phyloP scores from a whole-genome alignment of 2,329 filamentous ascomycete genomes.

The Westerdykella sp. region DNA sequence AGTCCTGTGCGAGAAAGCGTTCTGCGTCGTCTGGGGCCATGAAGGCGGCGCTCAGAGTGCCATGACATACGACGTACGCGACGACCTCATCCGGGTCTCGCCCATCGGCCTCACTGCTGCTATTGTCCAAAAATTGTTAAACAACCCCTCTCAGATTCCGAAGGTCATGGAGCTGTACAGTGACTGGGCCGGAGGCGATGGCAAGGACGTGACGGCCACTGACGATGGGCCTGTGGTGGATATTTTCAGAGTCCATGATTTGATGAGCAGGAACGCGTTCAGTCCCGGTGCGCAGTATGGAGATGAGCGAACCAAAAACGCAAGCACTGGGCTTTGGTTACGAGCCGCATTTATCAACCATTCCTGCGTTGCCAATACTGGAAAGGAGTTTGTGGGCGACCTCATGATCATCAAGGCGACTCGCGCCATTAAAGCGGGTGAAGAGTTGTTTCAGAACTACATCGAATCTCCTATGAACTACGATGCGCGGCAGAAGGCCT shows the following conservation, averaged over 20 bases:
- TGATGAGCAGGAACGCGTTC: slow-evolving; percentile 44
- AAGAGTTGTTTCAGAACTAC: slow-evolving; percentile 22
- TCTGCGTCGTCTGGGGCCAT: slow-evolving; percentile 37
- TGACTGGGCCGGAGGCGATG: slow-evolving; percentile 36
- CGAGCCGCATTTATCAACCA: slow-evolving; percentile 42
- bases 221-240: slow-evolving; percentile 43
- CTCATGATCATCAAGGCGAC: slow-evolving; percentile 38
- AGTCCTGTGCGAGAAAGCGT: no score
- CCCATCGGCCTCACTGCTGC: slow-evolving; percentile 15
- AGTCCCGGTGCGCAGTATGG: slow-evolving; percentile 28
- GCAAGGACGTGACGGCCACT: slow-evolving; percentile 21
- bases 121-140: slow-evolving; percentile 45
- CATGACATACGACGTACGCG: slow-evolving; percentile 41
- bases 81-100: slow-evolving; percentile 26
- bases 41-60: slow-evolving; percentile 38
- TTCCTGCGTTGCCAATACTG: slow-evolving; percentile 39
- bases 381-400: slow-evolving; percentile 39
- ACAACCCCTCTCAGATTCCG: slow-evolving; percentile 35
- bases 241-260: slow-evolving; percentile 44
- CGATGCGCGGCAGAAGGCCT: slow-evolving; percentile 26
- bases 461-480: slow-evolving; percentile 31
- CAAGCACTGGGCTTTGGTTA: slow-evolving; percentile 37
- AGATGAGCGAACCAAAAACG: slow-evolving; percentile 16
- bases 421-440: slow-evolving; percentile 19
- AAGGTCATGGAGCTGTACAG: slow-evolving; percentile 30